Evolutionary conservation across 495 filamentous ascomycete species (phyloP).

Genomic region (Melanomma pulvis-pyrius): DNA sequence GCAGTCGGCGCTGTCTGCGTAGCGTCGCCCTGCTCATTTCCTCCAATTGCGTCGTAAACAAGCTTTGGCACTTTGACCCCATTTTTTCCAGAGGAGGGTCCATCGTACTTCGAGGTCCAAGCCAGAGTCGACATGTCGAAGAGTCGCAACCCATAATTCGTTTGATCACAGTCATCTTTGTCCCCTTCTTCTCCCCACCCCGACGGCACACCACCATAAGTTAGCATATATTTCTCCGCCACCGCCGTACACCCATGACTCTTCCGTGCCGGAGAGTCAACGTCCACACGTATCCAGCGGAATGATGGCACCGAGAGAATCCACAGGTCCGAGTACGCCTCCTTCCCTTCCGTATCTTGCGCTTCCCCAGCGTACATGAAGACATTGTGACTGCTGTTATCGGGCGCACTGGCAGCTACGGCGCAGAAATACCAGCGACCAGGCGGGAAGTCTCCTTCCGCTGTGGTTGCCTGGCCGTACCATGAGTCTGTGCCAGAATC

Average conservation of each 20-base stretch:
- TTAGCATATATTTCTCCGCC: conserved; percentile 12
- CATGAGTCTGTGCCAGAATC: conserved; percentile 2
- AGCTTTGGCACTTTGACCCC: not conserved
- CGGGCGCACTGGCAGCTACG: conserved; percentile 12
- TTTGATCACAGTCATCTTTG: conserved; percentile 1
- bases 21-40: conserved; percentile 6
- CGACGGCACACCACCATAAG: not conserved
- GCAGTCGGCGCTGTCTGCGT: conserved; percentile 1
- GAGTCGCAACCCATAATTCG: conserved; percentile 14
- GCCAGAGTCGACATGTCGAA: conserved; percentile 7
- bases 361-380: conserved; percentile 15
- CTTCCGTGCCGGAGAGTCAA: not conserved
- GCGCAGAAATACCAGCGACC: conserved; percentile 15
- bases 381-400: conserved; percentile 19
- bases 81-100: not conserved
- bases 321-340: conserved; percentile 9
- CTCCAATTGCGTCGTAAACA: conserved; percentile 13
- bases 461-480: conserved; percentile 13
- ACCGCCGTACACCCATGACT: conserved; percentile 2
- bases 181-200: not conserved
- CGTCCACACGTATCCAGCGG: conserved; percentile 7
- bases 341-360: not conserved
- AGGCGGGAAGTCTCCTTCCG: conserved; percentile 3
- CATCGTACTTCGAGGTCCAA: conserved; percentile 13
- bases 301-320: conserved; percentile 20